These are phyloP conservation scores for Pleurotus pulmonarius DNA, from an alignment of 768 basidiomycete species.

Conservation along the genomic window DNA sequence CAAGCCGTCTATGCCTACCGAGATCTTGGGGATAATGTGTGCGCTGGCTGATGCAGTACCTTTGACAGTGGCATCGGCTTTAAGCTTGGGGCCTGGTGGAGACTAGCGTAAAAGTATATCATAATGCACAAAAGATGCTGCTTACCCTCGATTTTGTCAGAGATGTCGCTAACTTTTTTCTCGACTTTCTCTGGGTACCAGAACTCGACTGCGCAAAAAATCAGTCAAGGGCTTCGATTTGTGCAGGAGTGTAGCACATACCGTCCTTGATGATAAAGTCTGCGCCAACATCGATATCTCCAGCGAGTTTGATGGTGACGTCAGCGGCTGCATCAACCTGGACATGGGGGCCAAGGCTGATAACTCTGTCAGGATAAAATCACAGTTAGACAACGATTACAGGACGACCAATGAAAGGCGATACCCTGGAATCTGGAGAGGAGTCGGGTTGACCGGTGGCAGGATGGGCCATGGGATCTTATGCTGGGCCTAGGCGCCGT, in stretches of 20 bases:
- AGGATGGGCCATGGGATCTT: neutral
- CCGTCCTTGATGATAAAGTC: neutral
- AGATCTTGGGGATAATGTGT: neutral
- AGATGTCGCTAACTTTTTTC: neutral
- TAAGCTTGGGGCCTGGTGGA: neutral
- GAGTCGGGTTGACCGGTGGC: neutral
- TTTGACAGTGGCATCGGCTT: conserved; percentile 1
- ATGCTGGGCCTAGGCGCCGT: no score
- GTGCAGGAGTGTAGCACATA: neutral
- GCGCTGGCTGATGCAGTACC: neutral
- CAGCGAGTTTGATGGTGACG: neutral
- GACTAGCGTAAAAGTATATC: neutral
- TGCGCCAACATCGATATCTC: conserved; percentile 1
- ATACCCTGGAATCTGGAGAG: conserved; percentile 2
- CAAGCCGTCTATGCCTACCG: neutral
- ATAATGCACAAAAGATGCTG: no score
- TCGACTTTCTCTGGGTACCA: conserved; percentile 2
- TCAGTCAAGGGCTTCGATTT: neutral
- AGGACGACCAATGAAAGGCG: neutral
- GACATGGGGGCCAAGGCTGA: neutral
- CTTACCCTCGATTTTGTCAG: neutral
- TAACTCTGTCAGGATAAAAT: neutral
- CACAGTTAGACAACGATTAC: no score
- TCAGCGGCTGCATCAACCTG: neutral
- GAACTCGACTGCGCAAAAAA: neutral